Evolutionary conservation across 108 stramenopile species (phyloP).

Genomic region (Parietichytrium sp.): DNA sequence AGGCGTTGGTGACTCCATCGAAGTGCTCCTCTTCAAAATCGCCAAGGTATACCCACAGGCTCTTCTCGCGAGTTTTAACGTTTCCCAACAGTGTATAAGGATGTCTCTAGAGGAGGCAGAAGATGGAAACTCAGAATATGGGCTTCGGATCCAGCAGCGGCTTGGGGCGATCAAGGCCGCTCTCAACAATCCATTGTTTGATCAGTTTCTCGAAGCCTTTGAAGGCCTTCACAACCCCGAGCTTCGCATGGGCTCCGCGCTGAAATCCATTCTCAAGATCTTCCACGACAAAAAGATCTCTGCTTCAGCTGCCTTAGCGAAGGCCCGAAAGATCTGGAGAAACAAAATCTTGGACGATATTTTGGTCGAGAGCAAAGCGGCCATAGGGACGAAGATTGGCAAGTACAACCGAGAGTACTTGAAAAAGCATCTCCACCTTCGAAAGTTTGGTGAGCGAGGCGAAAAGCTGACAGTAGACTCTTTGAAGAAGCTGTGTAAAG

Average conservation of each 20-base stretch:
- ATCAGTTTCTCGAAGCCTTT: conserved; percentile 36
- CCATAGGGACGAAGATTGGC: conserved; percentile 35
- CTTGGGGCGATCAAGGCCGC: background rate
- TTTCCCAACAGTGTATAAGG: background rate
- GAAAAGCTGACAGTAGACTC: background rate
- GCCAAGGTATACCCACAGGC: conserved; percentile 55
- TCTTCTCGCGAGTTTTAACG: conserved; percentile 44
- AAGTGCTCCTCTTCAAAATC: conserved; percentile 49
- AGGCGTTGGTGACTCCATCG: conserved; percentile 45
- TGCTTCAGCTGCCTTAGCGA: background rate
- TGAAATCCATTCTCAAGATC: conserved; percentile 40
- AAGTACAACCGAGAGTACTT: conserved; percentile 46
- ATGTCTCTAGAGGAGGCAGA: background rate
- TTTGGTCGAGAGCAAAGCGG: background rate
- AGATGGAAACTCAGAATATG: background rate
- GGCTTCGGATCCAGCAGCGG: background rate
- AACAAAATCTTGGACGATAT: background rate
- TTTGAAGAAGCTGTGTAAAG: conserved; percentile 26
- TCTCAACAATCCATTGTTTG: background rate
- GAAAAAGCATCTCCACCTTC: background rate
- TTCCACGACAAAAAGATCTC: conserved; percentile 29
- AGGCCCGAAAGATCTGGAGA: background rate
- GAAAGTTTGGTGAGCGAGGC: background rate
- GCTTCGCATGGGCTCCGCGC: conserved; percentile 44
- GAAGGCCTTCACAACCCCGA: conserved; percentile 52